Base-by-base conservation (phyloP, 2,329 filamentous ascomycete species). In the Alternaria brassicicola region DNA sequence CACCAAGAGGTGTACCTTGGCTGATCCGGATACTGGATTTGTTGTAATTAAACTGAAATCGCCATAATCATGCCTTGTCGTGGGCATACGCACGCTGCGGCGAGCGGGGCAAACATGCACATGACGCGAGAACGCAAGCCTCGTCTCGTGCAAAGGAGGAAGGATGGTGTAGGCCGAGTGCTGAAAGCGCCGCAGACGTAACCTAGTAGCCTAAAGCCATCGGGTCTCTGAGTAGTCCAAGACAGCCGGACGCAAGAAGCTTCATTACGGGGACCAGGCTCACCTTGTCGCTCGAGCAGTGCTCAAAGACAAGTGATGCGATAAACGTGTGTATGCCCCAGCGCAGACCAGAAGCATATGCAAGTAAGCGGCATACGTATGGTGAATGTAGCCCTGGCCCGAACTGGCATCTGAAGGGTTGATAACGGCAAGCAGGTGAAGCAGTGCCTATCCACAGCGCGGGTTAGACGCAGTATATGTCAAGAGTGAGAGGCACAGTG, bases 161-260 rank as follows among this genome's bases (percentile, higher is more conserved):
- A 39, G 17, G 31, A 15, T 26, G 35, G 45, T 49, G 43, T 12
- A 50, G n/a, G 35, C 23, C 45, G 28, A 31, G 6, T 47, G 15
- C 15, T 33, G 53, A n/a, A 50, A 33, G 53, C 28, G 53, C 38
- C 13, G 31, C 36, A 36, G 53, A 52, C 17, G 13, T 31, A 35
- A 43, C 51, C 49, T 39, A 30, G 50, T 36, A 41, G 54, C 54
- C 43, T 57, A 42, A 33, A 50, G 54, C 54, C 41, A 25, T 49
- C 41, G 50, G 36, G 33, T 39, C 28, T 39, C 23, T 41, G 38
- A 39, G 54, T 35, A 53, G 35, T 35, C 33, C n/a, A 47, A 23
- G 30, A 19, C 43, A 47, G 41, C 39, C 51, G 41, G 15, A 56
- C 38, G 35, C 36, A 13, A 51, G 36, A 31, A 46, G 15, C 30